Evolutionary conservation across 805 yeast species (phyloP).

Genomic region (Hagleromyces aurorensis): DNA sequence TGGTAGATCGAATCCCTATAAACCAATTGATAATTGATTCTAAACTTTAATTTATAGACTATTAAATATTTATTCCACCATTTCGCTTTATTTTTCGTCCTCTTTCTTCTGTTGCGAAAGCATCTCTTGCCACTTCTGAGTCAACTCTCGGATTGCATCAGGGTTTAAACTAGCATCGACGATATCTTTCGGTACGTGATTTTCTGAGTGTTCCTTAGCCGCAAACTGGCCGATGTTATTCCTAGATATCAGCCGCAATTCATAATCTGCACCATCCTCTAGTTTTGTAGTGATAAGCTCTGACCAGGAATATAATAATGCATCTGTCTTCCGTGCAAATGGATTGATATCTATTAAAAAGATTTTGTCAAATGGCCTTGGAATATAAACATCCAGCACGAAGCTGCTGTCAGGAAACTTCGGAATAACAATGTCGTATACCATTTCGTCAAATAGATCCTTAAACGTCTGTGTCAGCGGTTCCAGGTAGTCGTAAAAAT

Average conservation of each 20-base stretch:
- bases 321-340: slow-evolving; percentile 67
- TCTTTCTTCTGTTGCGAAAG: slow-evolving; percentile 24
- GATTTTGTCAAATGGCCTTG: slow-evolving; percentile 59
- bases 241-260: slow-evolving; percentile 58
- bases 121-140: slow-evolving; percentile 49
- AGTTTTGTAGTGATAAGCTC: slow-evolving; percentile 41
- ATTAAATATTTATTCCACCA: not conserved
- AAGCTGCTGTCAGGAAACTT: slow-evolving; percentile 48
- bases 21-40: not conserved
- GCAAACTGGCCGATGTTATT: slow-evolving; percentile 71
- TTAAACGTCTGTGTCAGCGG: slow-evolving; percentile 42
- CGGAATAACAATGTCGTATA: slow-evolving; percentile 38
- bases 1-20: too few relatives aligned
- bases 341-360: slow-evolving; percentile 84
- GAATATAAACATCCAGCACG: slow-evolving; percentile 77
- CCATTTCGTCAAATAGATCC: slow-evolving; percentile 46
- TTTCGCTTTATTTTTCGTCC: slow-evolving; percentile 2
- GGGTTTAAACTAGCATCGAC: slow-evolving; percentile 75
- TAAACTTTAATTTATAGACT: not conserved
- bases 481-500: slow-evolving; percentile 65
- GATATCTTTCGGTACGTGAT: slow-evolving; percentile 85
- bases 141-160: slow-evolving; percentile 59
- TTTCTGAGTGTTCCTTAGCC: slow-evolving; percentile 76
- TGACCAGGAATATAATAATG: slow-evolving; percentile 77
- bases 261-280: slow-evolving; percentile 33